phyloP scores from a whole-genome alignment of 805 yeast species.

The Yueomyces sinensis region DNA sequence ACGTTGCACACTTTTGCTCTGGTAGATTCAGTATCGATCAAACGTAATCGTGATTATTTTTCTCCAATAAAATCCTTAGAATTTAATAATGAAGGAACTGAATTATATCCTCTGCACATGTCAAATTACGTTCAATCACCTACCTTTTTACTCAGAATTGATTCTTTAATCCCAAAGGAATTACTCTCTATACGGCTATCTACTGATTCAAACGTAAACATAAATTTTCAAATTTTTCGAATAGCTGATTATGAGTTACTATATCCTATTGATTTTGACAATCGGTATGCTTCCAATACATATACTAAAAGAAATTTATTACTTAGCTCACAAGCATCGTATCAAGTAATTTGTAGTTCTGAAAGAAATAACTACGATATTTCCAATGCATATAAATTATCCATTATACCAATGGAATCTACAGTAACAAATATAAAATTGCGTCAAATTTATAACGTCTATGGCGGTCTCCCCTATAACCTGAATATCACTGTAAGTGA shows the following conservation, averaged over 20 bases:
- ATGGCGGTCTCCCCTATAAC: conserved; percentile 15
- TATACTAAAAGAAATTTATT: conserved; percentile 6
- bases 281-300: conserved; percentile 4
- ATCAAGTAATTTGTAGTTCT: conserved; percentile 11
- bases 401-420: too few relatives aligned
- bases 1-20: conserved; percentile 13
- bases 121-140: not conserved
- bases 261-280: conserved; percentile 12
- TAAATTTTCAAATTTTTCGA: conserved; percentile 12
- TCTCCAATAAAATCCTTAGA: not conserved
- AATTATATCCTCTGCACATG: not conserved
- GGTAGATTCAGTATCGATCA: conserved; percentile 6
- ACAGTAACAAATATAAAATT: conserved; percentile 2
- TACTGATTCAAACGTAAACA: conserved; percentile 2
- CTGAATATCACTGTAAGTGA: conserved; percentile 1
- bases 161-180: too few relatives aligned
- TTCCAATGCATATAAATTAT: too few relatives aligned
- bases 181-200: not conserved
- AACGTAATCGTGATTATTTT: conserved; percentile 2
- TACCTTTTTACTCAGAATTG: not conserved
- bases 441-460: conserved; percentile 7
- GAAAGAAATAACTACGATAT: not conserved
- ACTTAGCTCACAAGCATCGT: conserved; percentile 10
- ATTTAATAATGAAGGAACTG: not conserved
- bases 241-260: conserved; percentile 9